Base-by-base conservation (phyloP, 305 asterid genomes). In the Fraxinus dipetala region DNA sequence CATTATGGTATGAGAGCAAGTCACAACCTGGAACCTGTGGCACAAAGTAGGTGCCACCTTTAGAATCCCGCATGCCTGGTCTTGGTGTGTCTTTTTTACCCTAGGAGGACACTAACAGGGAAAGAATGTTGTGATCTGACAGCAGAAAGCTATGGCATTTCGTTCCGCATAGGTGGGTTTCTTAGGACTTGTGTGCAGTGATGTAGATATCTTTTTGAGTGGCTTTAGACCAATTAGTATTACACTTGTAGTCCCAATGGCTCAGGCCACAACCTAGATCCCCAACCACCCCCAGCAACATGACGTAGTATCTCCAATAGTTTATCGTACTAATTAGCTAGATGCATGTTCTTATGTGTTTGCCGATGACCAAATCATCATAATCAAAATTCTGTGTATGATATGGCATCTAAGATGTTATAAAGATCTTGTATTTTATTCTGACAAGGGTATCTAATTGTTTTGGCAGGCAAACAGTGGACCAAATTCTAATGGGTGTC, bases 381-480 rank as follows among this genome's bases (percentile, higher is more conserved):
- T 13, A 7, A 26, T 61, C 31, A 63, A 38, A 34, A 34, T 9
- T 22, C 31, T 36, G 6, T 34, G 30, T 54, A 4, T 45, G 63
- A 32, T 22, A 36, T 13, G 22, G 43, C 24, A 8, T 81, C 43
- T 24, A 14, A 59, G 45, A 31, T 74, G 28, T 43, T 1, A 30
- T 61, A 5, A 31, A 54, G 34, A n/a, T 10, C 72, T 35, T 26
- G 22, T n/a, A 20, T 54, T 80, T 76, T 77, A 32, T 70, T 69
- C 65, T 80, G 22, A 80, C 65, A 31, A 34, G 34, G 38, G 22
- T 75, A 3, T 54, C 79, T 76, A 77, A 61, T 76, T 83, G 72
- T 70, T 83, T 83, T 85, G 85, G 87, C 97, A 95, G 99, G 99
- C 99, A 85, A 95, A 95, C 82, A 95, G 97, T 72, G 99, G 97